Evolutionary conservation across 164 flowering plant genomes (phyloP), one percentile per base, ranked within the genome.

Genomic region (Pachysandra terminalis): DNA sequence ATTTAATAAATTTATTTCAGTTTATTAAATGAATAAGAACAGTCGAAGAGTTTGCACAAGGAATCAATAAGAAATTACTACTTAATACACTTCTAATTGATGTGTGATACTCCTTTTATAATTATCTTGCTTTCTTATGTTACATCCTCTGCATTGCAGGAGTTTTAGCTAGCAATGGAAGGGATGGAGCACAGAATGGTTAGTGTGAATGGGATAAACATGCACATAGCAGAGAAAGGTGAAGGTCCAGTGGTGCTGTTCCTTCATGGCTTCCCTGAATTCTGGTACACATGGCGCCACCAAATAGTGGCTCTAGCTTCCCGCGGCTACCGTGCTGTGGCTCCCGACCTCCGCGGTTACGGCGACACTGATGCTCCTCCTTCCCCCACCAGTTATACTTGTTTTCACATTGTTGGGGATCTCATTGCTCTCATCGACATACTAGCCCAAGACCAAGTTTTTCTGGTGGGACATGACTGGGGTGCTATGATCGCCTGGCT

Each of bases 361-460:
- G 84, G 86, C 0, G 86, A 86, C 71, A 79, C 84, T 23, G 83
- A 84, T 9, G 81, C 85, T 1, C 91, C 88, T 0, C 9, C 56
- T 22, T 56, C 68, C 0, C 0, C 63, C 61, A 9, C 75, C 10
- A 70, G 74, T 74, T 86, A 86, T 77, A 77, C 79, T 6, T 77
- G 75, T 56, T 65, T 59, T 49, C 85, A 82, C 59, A 48, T 86
- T 0, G 88, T 81, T 19, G 90, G 87, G 1, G 90, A 86, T 64
- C 54, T 86, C 0, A 64, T 86, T 19, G 83, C 82, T 3, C 82
- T 86, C 15, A 48, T 86, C 1, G 78, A 82, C 58, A n/a, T n/a
- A 28, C 56, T 85, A 1, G 79, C 68, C 0, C 80, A 19, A 0
- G 85, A 74, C 2, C 65, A 74, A 68, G 91, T 83, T 13, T 80